Evolutionary conservation across 2,329 filamentous ascomycete species (phyloP), one percentile per base, ranked within the genome.

Genomic region (Dactylonectria macrodidyma): DNA sequence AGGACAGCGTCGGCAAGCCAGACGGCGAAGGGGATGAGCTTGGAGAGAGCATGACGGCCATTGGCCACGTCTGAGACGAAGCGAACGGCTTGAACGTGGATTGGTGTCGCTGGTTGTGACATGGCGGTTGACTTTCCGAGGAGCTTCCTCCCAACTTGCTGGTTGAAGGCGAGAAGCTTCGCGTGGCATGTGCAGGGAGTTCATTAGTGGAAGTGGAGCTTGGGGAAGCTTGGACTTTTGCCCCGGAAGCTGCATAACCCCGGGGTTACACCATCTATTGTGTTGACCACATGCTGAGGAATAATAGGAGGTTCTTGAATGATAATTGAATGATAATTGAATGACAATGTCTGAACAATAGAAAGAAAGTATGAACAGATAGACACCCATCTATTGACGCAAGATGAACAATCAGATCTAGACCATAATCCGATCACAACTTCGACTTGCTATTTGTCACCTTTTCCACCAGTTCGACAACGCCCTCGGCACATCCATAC

Each of bases 1-100:
- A 97, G 87, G 19, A 88, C 80, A 8, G 90, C 90, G 78, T 98
- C 95, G 61, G 88, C 84, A 36, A 92, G 79, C 72, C 96, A 85
- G 6, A 97, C 85, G 3, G 90, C 83, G 0, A 90, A 87, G 6
- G 90, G 83, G 33, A 90, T 76, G 46, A 86, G 76, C 68, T 78
- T 81, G 8, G 88, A 87, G 55, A 89, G 81, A 11, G 76, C 76
- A 78, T 88, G 85, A 4, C 82, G 84, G 30, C 87, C 86, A 58
- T 80, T 84, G 66, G 83, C 82, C 22, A 89, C 73, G 66, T 88
- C 84, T 5, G 82, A 73, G 2, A 74, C 82, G 61, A 81, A 74
- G 51, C 71, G 73, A 34, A 79, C 64, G 16, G 79, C 77, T 58
- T 75, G 76, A 10, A 71, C 61, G 59, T 73, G 67, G 8, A 76